These are phyloP conservation scores for Bruguiera sexangula DNA, from an alignment of 345 rosid species.

Conservation along the genomic window DNA sequence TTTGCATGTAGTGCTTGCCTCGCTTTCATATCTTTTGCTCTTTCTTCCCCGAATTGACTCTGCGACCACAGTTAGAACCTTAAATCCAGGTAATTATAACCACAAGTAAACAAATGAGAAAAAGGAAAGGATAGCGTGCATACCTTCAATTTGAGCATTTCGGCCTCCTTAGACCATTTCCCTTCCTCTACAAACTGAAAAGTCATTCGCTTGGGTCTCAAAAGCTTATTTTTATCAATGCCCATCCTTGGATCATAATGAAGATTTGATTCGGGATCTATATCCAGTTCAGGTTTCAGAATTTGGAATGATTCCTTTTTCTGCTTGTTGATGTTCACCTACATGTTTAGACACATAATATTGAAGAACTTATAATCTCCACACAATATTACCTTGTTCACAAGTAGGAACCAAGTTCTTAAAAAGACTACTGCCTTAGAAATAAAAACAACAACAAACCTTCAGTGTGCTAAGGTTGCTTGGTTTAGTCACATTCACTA, in stretches of 20 bases:
- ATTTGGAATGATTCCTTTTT: constrained; percentile 95
- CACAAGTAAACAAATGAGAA: background rate
- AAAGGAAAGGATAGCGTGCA: background rate
- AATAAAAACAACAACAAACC: constrained; percentile 37
- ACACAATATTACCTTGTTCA: background rate
- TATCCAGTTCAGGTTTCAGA: constrained; percentile 86
- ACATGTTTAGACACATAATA: constrained; percentile 16
- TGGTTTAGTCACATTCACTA: constrained; percentile 74
- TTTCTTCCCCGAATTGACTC: constrained; percentile 96
- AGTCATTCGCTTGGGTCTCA: constrained; percentile 84
- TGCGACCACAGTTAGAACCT: constrained; percentile 23
- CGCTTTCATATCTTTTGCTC: constrained; percentile 81
- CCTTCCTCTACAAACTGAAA: constrained; percentile 99
- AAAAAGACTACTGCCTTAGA: background rate
- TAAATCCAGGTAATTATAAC: constrained; percentile 13
- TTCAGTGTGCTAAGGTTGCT: constrained; percentile 94
- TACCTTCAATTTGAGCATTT: constrained; percentile 75
- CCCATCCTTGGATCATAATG: constrained; percentile 84
- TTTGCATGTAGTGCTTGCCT: constrained; percentile 91
- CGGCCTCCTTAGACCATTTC: constrained; percentile 94
- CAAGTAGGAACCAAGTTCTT: constrained; percentile 7
- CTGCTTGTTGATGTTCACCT: constrained; percentile 97
- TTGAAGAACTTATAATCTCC: background rate
- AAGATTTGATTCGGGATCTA: constrained; percentile 79
- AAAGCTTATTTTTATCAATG: constrained; percentile 65